Base-by-base conservation (phyloP, 202 grass and related monocot species). In the Bolboschoenoplectus hybrid region DNA sequence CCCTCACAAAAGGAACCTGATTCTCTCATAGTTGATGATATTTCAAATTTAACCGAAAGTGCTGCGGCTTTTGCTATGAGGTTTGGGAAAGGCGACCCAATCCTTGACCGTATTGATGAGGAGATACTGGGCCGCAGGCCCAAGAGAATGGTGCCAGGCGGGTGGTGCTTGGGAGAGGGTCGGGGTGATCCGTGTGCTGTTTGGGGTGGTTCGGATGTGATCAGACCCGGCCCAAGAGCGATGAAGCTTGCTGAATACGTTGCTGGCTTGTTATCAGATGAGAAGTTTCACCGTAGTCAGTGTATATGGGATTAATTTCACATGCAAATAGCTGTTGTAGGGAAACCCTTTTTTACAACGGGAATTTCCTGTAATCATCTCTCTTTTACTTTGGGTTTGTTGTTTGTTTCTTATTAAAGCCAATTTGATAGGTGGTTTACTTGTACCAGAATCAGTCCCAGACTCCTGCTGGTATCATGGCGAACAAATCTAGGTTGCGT, bases 131-230 rank as follows among this genome's bases (percentile, higher is more conserved):
- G 74, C 35, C 80, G 87, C 0, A 61, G 11, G 10, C 70, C 86
- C 63, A 88, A 79, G 14, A 88, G 87, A 75, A 80, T 90, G 17
- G 88, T 92, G n/a, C 92, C 89, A 34, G 97, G 97, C 32, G 97
- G 93, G 5, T 98, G 97, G 93, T 98, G 93, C 84, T 79, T 98
- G 66, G 97, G 92, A 91, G 90, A 72, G 43, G 89, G 80, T 45
- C 74, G 85, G 67, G 87, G 60, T n/a, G 94, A 81, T 65, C 91
- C 93, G 6, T 96, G 97, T 32, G 69, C 88, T 56, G 87, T 90
- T 83, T 91, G 82, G 71, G 97, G 97, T 83, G 89, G 87, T 72
- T 74, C 71, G 1, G 93, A 96, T 91, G 82, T 98, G 85, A 78
- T 98, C 83, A 98, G 89, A 89, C 97, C 97, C 40, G 89, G 93